Base-by-base conservation (phyloP, 1,139 yeast genomes). In the Yamadazyma diddensiae region DNA sequence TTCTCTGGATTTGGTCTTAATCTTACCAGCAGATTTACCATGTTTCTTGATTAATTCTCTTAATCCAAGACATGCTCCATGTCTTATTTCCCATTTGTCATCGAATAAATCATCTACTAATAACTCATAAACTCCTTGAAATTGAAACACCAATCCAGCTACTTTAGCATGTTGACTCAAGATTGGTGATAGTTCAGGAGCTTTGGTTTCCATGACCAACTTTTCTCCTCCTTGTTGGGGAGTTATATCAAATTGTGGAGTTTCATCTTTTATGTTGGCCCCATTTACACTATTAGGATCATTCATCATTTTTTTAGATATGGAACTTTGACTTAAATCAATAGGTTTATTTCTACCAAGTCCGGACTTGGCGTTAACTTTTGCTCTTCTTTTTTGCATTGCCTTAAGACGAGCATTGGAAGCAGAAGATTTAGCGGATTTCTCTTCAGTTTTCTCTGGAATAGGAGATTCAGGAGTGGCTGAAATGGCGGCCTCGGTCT, bases 111-210 rank as follows among this genome's bases (percentile, higher is more conserved):
- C 96, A 27, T 79, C 79, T 42, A 87, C 65, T 26, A 94, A 59
- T 20, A 90, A 62, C 51, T 88, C 97, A 52, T 83, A 88, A n/a
- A 92, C 82, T n/a, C 97, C 96, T 65, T 90, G 97, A 47, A 90
- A 86, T 37, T 88, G 95, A 97, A 98, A 94, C 1, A 86, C 83
- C 30, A 82, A 66, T 4, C 88, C 92, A 1, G 85, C 79, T 6
- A 81, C 84, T 33, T 80, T 78, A 23, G 84, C 78, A 44, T 86
- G 90, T 48, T 82, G 83, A 6, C 87, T 79, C 8, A 87, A 61
- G 3, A 86, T 65, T 7, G 90, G 87, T 1, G 86, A 74, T 4
- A 82, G 65, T 39, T 79, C 80, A 0, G 87, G 68, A 1, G 77
- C 76, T 50, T 79, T 79, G 32, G 83, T 79, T 56, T 92, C 97